Base-by-base conservation (phyloP, 805 yeast genomes). In the Candida vaughaniae region DNA sequence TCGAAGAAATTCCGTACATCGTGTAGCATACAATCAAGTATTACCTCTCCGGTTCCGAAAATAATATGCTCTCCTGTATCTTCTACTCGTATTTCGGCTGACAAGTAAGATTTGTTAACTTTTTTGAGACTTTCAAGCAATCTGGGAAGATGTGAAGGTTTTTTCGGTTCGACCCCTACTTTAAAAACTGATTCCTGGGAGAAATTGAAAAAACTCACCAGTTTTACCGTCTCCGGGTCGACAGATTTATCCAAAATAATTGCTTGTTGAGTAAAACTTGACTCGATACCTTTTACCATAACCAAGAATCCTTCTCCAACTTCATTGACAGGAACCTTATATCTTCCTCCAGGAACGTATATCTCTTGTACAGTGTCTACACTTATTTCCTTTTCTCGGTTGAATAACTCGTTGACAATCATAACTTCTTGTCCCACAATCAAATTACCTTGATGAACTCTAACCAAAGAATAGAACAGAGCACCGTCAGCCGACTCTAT, bases 51-150 rank as follows among this genome's bases (percentile, higher is more conserved):
- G 7, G 87, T 77, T 0, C 93, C 96, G 18, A 80, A 52, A 0
- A 93, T 56, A 1, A 80, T 79, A 54, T 84, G 87, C 49, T 89
- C 97, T 2, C 97, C 96, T 35, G 90, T 83, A 47, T 86, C 95
- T 55, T 88, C 96, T 1, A 84, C 87, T 45, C 73, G 78, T n/a
- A 85, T 65, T 15, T 71, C 71, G 25, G 80, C 69, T 3, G 89
- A 82, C 7, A 83, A 72, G 52, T 86, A 90, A 1, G 81, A 65
- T 46, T 74, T 76, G 48, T 73, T 73, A 19, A 85, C 62, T 38
- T 69, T 75, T 40, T 83, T 69, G 32, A 93, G 62, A 0, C 88
- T 90, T n/a, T 77, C 80, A 10, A 82, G 64, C 47, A 93, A 64
- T 42, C 73, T 74, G 0, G 95, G 91, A 12, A 85, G 61, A 39